phyloP scores from a whole-genome alignment of 768 basidiomycete genomes.

The Obba rivulosa region DNA sequence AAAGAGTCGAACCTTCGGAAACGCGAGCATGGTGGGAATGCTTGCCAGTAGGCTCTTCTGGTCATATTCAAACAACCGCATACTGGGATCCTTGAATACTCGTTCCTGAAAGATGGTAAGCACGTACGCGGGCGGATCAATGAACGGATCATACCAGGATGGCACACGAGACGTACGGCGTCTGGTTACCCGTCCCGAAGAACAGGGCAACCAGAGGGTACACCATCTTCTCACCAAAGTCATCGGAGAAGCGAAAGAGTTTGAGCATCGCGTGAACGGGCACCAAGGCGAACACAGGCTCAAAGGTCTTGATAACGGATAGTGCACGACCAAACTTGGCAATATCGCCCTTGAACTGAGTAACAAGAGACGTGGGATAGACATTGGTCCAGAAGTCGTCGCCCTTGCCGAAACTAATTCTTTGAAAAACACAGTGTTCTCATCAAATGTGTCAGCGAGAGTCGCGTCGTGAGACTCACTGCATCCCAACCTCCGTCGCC shows the following conservation, averaged over 20 bases:
- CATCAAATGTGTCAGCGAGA: not conserved
- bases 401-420: slow-evolving; percentile 30
- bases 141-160: slow-evolving; percentile 19
- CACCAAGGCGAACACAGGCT: slow-evolving; percentile 27
- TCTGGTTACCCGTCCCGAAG: slow-evolving; percentile 33
- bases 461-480: slow-evolving; percentile 12
- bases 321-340: slow-evolving; percentile 28
- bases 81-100: slow-evolving; percentile 31
- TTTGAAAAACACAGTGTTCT: not conserved
- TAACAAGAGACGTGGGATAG: slow-evolving; percentile 28
- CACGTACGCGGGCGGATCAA: not conserved
- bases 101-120: slow-evolving; percentile 18
- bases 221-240: slow-evolving; percentile 32
- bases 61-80: slow-evolving; percentile 30
- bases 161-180: slow-evolving; percentile 30
- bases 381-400: slow-evolving; percentile 36
- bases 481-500: slow-evolving; percentile 29
- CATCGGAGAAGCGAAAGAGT: slow-evolving; percentile 30
- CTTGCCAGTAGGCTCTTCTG: slow-evolving; percentile 27
- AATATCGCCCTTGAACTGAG: slow-evolving; percentile 25
- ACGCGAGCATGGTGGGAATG: slow-evolving; percentile 33
- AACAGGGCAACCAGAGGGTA: slow-evolving; percentile 31
- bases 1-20: slow-evolving; percentile 23
- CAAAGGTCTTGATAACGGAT: slow-evolving; percentile 26
- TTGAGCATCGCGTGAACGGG: slow-evolving; percentile 30